A percentile compares a stretch with the other conserved stretches of the same genome.
These are phyloP conservation scores for Limtongia smithiae DNA, from an alignment of 805 yeast genomes.

Conservation along the genomic window DNA sequence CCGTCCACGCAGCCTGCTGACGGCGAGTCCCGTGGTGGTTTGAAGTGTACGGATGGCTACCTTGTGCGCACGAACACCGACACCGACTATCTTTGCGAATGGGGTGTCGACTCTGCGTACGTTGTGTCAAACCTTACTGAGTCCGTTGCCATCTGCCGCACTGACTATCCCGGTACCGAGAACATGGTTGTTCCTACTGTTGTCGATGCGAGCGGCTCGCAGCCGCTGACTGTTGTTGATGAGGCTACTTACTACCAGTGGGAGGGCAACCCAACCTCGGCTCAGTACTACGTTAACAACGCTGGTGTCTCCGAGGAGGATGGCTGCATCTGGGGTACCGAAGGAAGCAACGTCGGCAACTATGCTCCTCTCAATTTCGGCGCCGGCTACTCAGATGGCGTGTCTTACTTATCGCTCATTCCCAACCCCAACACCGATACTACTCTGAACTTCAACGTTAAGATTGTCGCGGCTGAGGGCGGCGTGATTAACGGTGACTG, in stretches of 20 bases:
- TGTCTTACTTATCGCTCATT: slow-evolving; percentile 71
- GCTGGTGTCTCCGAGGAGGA: slow-evolving; percentile 88
- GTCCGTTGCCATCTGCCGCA: slow-evolving; percentile 88
- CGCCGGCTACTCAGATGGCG: slow-evolving; percentile 73
- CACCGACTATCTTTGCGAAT: slow-evolving; percentile 71
- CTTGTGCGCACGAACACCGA: slow-evolving; percentile 74
- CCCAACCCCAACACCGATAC: slow-evolving; percentile 78
- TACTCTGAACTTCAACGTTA: slow-evolving; percentile 68
- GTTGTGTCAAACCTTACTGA: slow-evolving; percentile 62
- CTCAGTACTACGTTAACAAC: slow-evolving; percentile 95
- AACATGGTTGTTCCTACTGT: slow-evolving; percentile 95
- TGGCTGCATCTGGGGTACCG: slow-evolving; percentile 91
- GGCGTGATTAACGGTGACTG: slow-evolving; percentile 69
- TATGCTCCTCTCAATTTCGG: slow-evolving; percentile 98
- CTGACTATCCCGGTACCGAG: slow-evolving; percentile 99
- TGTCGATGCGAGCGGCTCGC: slow-evolving; percentile 60
- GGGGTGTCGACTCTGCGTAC: slow-evolving; percentile 72
- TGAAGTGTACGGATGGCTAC: slow-evolving; percentile 73
- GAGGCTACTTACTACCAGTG: slow-evolving; percentile 73
- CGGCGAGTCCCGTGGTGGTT: slow-evolving; percentile 94
- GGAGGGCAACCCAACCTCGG: slow-evolving; percentile 76
- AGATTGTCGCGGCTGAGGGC: slow-evolving; percentile 70
- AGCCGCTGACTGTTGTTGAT: slow-evolving; percentile 76
- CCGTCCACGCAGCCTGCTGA: slow-evolving; percentile 79
- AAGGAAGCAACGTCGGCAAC: slow-evolving; percentile 83